Evolutionary conservation across 2,329 filamentous ascomycete species (phyloP).

Genomic region (Sclerotinia glacialis): DNA sequence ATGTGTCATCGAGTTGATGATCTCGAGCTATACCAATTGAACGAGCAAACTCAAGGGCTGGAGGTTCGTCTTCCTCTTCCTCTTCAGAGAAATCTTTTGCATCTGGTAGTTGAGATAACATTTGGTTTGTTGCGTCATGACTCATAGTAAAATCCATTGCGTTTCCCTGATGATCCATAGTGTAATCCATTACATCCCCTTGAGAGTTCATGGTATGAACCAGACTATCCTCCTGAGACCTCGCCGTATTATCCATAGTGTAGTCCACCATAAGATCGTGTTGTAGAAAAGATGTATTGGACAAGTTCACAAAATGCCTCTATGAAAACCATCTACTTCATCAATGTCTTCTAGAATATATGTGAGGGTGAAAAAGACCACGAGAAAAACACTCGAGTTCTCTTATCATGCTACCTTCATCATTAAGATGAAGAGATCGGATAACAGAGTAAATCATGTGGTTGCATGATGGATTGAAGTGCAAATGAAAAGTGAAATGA

Average conservation of each 20-base stretch:
- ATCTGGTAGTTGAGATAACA: slow-evolving; percentile 9
- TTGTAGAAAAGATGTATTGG: not conserved
- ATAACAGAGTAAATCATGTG: too few species aligned
- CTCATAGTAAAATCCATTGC: slow-evolving; percentile 2
- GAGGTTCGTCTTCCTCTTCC: slow-evolving; percentile 27
- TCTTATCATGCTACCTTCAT: not conserved
- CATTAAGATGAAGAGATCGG: not conserved
- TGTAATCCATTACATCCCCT: not conserved
- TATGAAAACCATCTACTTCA: not conserved
- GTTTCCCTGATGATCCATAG: not conserved
- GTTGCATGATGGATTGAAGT: not conserved
- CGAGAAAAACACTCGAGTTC: not conserved
- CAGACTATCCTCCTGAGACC: not conserved
- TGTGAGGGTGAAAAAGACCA: too few species aligned
- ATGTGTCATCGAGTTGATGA: slow-evolving; percentile 27
- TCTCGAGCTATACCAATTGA: slow-evolving; percentile 33
- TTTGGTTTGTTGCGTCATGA: not conserved
- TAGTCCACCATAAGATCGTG: not conserved
- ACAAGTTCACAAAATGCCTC: not conserved
- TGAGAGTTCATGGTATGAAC: not conserved
- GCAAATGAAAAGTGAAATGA: not conserved
- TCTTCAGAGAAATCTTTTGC: not conserved
- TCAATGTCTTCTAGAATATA: not conserved
- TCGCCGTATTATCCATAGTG: not conserved
- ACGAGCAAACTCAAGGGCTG: slow-evolving; percentile 37